These are phyloP conservation scores for Linnemannia exigua DNA, from an alignment of 192 early-diverging fungal genomes.

Conservation along the genomic window DNA sequence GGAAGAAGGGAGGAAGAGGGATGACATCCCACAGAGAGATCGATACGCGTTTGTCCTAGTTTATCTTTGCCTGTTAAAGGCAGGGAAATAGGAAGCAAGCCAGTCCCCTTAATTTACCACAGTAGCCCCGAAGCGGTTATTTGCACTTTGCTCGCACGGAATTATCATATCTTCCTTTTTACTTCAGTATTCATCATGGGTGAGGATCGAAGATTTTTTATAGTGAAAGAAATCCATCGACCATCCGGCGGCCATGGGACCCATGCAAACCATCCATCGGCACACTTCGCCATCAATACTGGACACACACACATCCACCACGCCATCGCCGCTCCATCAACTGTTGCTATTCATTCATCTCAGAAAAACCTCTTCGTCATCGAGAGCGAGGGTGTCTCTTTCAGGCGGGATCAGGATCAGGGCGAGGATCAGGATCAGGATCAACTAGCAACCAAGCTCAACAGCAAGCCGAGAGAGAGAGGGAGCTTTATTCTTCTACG, in stretches of 20 bases:
- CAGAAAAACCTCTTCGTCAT: neutral
- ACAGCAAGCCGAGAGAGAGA: neutral
- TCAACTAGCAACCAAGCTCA: neutral
- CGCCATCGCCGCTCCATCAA: neutral
- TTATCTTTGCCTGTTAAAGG: neutral
- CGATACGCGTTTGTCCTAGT: neutral
- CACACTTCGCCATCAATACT: neutral
- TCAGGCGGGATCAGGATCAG: neutral
- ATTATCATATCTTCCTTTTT: conserved; percentile 10
- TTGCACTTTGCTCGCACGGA: conserved; percentile 7
- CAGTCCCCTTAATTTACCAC: neutral
- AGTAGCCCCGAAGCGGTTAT: neutral
- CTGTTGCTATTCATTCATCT: neutral
- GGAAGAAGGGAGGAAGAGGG: neutral
- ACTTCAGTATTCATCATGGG: conserved; percentile 12
- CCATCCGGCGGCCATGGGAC: neutral
- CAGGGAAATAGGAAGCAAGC: neutral
- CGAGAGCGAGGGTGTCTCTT: neutral
- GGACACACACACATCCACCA: neutral
- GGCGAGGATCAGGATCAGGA: conserved; percentile 1
- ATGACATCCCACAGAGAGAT: neutral
- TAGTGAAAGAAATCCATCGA: neutral
- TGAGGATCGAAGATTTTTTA: conserved; percentile 7
- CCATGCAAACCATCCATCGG: conserved; percentile 5
- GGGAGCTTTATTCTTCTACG: neutral